Percentiles rank a stretch among this genome's conserved stretches.
Evolutionary conservation across 1,139 yeast genomes (phyloP).

Genomic region (Yamadazyma siamensis): DNA sequence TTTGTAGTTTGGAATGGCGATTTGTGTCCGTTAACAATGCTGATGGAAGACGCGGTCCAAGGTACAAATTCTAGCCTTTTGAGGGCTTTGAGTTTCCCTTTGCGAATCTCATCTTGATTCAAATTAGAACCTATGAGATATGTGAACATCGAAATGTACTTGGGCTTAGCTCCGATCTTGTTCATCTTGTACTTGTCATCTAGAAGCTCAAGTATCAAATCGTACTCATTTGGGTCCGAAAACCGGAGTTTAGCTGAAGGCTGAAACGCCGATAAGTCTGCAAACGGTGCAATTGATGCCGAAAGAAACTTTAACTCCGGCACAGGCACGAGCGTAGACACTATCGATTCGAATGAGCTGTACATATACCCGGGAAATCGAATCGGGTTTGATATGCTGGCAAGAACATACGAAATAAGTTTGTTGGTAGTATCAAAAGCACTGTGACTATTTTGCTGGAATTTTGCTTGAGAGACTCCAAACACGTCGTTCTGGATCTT

Average conservation of each 20-base stretch:
- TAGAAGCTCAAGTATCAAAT: slow-evolving; percentile 75
- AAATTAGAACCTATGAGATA: slow-evolving; percentile 65
- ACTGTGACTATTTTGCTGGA: slow-evolving; percentile 7
- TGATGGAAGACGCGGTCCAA: slow-evolving; percentile 81
- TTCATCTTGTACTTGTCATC: slow-evolving; percentile 82
- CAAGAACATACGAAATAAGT: slow-evolving; percentile 78
- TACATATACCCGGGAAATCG: slow-evolving; percentile 92
- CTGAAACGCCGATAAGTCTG: slow-evolving; percentile 21
- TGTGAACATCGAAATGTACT: slow-evolving; percentile 71
- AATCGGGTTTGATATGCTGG: slow-evolving; percentile 81
- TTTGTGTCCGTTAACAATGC: slow-evolving; percentile 71
- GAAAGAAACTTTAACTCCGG: slow-evolving; percentile 86
- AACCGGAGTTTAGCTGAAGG: slow-evolving; percentile 45
- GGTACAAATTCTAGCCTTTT: slow-evolving; percentile 80
- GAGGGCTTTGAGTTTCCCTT: slow-evolving; percentile 74
- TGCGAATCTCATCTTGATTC: slow-evolving; percentile 74
- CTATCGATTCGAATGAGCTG: slow-evolving; percentile 77
- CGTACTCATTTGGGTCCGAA: slow-evolving; percentile 72
- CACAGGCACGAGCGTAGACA: slow-evolving; percentile 81
- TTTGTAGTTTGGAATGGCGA: slow-evolving; percentile 47
- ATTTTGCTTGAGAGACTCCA: slow-evolving; percentile 31
- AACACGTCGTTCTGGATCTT: slow-evolving; percentile 56
- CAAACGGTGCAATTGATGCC: slow-evolving; percentile 85
- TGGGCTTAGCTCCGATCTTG: slow-evolving; percentile 20
- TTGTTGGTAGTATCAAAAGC: slow-evolving; percentile 79